Base-by-base conservation (phyloP, 1,284 basidiomycete species). In the Ceratobasidium sp. region DNA sequence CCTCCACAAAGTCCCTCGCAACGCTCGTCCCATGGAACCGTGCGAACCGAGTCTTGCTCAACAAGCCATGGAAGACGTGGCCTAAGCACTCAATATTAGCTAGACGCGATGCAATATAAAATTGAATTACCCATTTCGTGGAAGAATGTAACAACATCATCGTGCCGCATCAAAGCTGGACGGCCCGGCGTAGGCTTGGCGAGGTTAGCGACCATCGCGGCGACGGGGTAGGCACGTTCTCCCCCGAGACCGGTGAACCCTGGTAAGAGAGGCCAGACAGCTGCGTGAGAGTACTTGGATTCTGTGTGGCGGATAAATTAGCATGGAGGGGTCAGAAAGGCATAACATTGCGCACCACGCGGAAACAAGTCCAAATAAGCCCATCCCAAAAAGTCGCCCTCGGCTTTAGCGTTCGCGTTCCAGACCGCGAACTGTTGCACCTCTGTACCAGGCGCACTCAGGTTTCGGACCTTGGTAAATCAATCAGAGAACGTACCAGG, bases 291-390 rank as follows among this genome's bases (percentile, higher is more conserved):
- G 80, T 93, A 95, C 81, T 95, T 95, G 58, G 87, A 86, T 74
- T 86, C 91, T 91, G n/a, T 11, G 39, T 16, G 29, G 7, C 34
- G 22, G 14, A 54, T 29, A 13, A 31, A 34, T 16, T 63, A 22
- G 7, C 7, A 49, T 75, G 34, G 16, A 9, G 22, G 48, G 8
- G 27, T 14, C 24, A 27, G 27, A 19, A 37, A 19, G 22, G 9
- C 24, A 65, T 8, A 31, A n/a, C 37, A 29, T 24, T 13, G 82
- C 84, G 8, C 80, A 92, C 91, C 86, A 43, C 94, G 89, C 69
- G 94, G 94, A 85, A 92, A 95, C 48, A 96, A 86, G 79, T 96
- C 94, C 31, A 95, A 88, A 79, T 94, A 93, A 80, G 92, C 91
- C 81, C 92, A 90, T 19, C 94, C 92, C 43, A 94, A 81, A 78